A percentile compares a stretch with the other conserved stretches of the same genome.
These are phyloP conservation scores for Apodospora peruviana DNA, from an alignment of 495 filamentous ascomycete species.

Conservation along the genomic window DNA sequence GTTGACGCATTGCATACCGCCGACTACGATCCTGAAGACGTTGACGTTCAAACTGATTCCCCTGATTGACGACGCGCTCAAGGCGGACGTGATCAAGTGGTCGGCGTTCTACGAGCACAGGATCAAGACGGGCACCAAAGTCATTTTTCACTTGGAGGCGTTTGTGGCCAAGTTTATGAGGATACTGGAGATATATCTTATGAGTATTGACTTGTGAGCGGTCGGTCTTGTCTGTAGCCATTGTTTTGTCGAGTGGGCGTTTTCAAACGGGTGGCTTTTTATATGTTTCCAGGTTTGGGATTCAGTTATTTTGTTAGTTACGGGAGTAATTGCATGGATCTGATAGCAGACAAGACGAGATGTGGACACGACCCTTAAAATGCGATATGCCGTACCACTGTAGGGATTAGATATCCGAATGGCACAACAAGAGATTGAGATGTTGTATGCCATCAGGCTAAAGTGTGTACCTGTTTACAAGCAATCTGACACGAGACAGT, in stretches of 20 bases:
- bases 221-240: not conserved
- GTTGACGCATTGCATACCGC: constrained; percentile 91
- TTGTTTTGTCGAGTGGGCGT: constrained; percentile 5
- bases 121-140: constrained; percentile 84
- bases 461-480: no score
- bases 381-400: no score
- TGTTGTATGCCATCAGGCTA: no score
- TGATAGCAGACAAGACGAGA: no score
- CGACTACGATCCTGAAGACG: constrained; percentile 87
- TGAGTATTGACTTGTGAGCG: constrained; percentile 71
- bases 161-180: constrained; percentile 99
- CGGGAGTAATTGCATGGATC: no score
- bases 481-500: no score
- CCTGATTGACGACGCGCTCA: constrained; percentile 79
- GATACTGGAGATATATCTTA: constrained; percentile 84
- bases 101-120: constrained; percentile 95
- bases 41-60: constrained; percentile 88
- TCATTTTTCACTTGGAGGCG: constrained; percentile 95
- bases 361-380: no score
- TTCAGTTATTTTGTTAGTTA: no score
- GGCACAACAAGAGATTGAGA: no score
- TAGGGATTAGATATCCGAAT: no score
- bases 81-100: constrained; percentile 91
- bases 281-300: no score
- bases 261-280: not conserved